Evolutionary conservation across 495 filamentous ascomycete species (phyloP).

Genomic region (Clavariopsis aquatica): DNA sequence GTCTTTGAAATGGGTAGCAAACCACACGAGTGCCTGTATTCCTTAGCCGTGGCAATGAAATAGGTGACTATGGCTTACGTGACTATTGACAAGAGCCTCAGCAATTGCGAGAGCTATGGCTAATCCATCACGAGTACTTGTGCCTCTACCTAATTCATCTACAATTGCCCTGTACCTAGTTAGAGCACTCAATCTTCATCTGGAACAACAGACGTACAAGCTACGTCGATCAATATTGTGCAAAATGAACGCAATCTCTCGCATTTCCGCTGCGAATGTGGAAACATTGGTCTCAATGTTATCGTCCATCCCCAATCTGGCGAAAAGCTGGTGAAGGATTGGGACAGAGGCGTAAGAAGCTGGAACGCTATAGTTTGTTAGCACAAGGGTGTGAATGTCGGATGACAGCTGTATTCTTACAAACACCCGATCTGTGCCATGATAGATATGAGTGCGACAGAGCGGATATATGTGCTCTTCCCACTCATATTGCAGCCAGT

Average conservation of each 20-base stretch:
- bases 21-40: conserved; percentile 70
- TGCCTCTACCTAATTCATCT: conserved; percentile 92
- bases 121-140: conserved; percentile 83
- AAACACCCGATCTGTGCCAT: conserved; percentile 95
- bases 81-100: conserved; percentile 78
- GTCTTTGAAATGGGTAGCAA: conserved; percentile 88
- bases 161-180: conserved; percentile 61
- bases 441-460: conserved; percentile 77
- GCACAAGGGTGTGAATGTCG: not conserved
- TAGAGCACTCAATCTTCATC: conserved; percentile 1
- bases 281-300: conserved; percentile 89
- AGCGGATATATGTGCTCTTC: conserved; percentile 92
- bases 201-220: conserved; percentile 47
- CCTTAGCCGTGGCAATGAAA: conserved; percentile 53
- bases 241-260: conserved; percentile 90
- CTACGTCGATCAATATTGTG: conserved; percentile 72
- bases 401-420: conserved; percentile 19
- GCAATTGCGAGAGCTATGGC: conserved; percentile 86
- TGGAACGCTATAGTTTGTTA: conserved; percentile 56
- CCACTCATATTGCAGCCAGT: conserved; percentile 97
- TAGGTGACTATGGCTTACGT: conserved; percentile 32
- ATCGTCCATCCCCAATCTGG: conserved; percentile 82
- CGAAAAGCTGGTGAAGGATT: conserved; percentile 80
- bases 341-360: conserved; percentile 81
- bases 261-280: conserved; percentile 92